phyloP scores from a whole-genome alignment of 768 basidiomycete species.

The Naganishia antarctica region DNA sequence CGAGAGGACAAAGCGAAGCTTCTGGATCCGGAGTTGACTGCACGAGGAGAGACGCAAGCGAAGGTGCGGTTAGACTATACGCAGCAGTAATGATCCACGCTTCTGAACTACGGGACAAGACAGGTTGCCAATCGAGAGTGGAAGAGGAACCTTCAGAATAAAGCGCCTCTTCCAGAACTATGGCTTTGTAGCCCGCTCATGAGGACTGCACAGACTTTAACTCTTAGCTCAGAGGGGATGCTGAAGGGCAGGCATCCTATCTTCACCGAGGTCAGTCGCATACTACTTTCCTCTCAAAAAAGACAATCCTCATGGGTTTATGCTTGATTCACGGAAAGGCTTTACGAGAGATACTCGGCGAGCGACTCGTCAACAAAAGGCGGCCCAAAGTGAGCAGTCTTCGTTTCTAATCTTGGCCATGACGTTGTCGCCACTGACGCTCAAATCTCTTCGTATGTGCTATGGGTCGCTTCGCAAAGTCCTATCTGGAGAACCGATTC shows the following conservation, averaged over 20 bases:
- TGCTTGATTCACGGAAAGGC: too few species aligned
- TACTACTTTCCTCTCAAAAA: background rate
- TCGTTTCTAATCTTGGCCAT: too few species aligned
- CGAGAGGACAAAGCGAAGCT: background rate
- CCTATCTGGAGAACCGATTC: conserved; percentile 36
- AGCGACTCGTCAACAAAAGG: too few species aligned
- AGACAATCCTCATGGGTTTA: background rate
- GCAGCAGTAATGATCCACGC: background rate
- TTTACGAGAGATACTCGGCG: too few species aligned
- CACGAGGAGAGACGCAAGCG: conserved; percentile 41
- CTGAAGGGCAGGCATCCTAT: background rate
- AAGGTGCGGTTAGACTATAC: background rate
- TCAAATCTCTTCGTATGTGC: too few species aligned
- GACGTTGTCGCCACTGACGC: too few species aligned
- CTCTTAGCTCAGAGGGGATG: conserved; percentile 38
- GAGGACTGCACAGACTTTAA: conserved; percentile 41
- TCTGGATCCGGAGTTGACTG: conserved; percentile 43
- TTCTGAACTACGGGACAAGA: too few species aligned
- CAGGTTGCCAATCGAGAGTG: conserved; percentile 26
- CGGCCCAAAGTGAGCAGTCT: too few species aligned
- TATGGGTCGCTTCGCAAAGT: too few species aligned
- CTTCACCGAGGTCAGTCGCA: background rate
- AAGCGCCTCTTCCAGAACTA: conserved; percentile 4
- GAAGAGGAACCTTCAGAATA: conserved; percentile 7
- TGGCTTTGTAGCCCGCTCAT: conserved; percentile 42